These are phyloP conservation scores for Amanita rimosa DNA, from an alignment of 768 basidiomycete species.

Conservation along the genomic window DNA sequence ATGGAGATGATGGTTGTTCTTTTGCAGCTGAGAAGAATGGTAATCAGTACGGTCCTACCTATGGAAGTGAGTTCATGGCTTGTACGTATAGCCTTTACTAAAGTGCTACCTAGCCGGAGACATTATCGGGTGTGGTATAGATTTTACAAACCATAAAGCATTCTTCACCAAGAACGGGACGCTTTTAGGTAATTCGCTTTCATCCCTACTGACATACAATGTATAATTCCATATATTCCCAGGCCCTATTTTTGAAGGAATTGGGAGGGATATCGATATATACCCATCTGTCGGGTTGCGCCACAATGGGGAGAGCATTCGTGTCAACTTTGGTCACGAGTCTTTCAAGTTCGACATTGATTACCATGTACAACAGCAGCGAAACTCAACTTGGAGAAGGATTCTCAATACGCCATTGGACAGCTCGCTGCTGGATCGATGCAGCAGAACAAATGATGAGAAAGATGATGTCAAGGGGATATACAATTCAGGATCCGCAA, in stretches of 20 bases:
- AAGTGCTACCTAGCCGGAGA: conserved; percentile 52
- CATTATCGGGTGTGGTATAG: conserved; percentile 84
- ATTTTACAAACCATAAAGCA: conserved; percentile 67
- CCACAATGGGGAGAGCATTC: conserved; percentile 64
- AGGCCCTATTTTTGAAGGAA: conserved; percentile 65
- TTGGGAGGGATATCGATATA: conserved; percentile 53
- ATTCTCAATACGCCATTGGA: conserved; percentile 50
- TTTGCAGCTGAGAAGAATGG: conserved; percentile 70
- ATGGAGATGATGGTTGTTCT: conserved; percentile 79
- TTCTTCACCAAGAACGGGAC: conserved; percentile 90
- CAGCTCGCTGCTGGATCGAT: conserved; percentile 18
- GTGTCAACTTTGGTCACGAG: conserved; percentile 82
- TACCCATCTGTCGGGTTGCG: conserved; percentile 88
- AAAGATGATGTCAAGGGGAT: conserved; percentile 12
- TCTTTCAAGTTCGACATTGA: conserved; percentile 90
- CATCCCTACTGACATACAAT: not conserved
- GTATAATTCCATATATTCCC: conserved; percentile 7
- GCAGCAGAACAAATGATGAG: conserved; percentile 12
- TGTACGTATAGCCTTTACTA: not conserved
- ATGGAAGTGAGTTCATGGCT: conserved; percentile 49
- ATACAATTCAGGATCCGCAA: conserved; percentile 9
- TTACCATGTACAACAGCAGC: conserved; percentile 64
- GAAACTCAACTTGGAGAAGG: conserved; percentile 52
- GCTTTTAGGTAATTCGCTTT: conserved; percentile 39
- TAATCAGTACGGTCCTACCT: conserved; percentile 64